A percentile compares a stretch with the other conserved stretches of the same genome.
These are phyloP conservation scores for Termitomyces bulborhizus DNA, from an alignment of 768 basidiomycete species.

Conservation along the genomic window DNA sequence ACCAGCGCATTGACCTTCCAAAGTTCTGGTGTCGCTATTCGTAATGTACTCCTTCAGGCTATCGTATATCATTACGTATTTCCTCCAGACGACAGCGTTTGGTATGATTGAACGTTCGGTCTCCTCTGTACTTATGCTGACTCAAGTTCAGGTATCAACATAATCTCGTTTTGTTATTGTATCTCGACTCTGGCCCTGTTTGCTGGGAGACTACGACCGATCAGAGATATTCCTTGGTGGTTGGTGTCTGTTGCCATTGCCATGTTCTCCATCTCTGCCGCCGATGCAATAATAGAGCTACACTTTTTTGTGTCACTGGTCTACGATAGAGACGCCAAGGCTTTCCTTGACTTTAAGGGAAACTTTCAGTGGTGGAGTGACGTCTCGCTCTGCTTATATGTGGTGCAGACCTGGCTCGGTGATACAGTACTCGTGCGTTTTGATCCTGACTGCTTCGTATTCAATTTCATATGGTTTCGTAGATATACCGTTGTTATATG, in stretches of 20 bases:
- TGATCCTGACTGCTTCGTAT: neutral
- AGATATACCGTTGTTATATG: constrained; percentile 14
- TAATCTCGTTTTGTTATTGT: constrained; percentile 9
- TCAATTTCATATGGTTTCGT: neutral
- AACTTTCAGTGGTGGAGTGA: constrained; percentile 10
- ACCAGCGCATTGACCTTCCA: neutral
- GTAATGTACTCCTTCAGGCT: constrained; percentile 1
- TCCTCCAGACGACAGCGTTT: constrained; percentile 7
- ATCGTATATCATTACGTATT: neutral
- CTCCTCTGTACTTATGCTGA: neutral
- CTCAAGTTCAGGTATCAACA: constrained; percentile 6
- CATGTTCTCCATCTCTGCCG: constrained; percentile 6
- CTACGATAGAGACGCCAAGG: neutral
- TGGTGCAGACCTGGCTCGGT: constrained; percentile 8
- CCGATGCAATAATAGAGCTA: constrained; percentile 4
- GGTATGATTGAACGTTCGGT: neutral
- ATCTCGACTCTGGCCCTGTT: neutral
- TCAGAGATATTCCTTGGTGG: neutral
- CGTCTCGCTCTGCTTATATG: constrained; percentile 1
- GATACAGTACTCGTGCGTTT: constrained; percentile 7
- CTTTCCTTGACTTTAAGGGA: neutral
- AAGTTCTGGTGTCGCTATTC: neutral
- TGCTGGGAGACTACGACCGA: neutral
- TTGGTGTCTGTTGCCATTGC: constrained; percentile 3
- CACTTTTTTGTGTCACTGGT: constrained; percentile 2